phyloP scores from a whole-genome alignment of 306 rosid species.

The Quercus rubra region DNA sequence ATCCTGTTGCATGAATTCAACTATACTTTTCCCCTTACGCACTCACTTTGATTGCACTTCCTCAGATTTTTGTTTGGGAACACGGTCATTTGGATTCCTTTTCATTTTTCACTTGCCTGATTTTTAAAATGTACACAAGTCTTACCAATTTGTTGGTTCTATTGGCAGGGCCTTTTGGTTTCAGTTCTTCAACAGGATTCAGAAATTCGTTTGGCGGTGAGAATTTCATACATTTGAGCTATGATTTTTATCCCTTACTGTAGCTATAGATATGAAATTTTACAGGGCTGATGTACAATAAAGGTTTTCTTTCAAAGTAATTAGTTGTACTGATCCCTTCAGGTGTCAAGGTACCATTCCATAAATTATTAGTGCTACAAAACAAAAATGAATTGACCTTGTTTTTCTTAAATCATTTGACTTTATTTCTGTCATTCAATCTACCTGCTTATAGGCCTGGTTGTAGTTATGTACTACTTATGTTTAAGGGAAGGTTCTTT shows the following conservation, averaged over 20 bases:
- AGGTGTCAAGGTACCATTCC: not conserved
- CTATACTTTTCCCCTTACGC: not conserved
- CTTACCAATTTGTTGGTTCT: conserved; percentile 27
- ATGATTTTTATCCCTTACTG: not conserved
- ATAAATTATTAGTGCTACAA: not conserved
- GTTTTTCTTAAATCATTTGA: not conserved
- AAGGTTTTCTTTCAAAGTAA: not conserved
- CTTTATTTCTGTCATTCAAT: not conserved
- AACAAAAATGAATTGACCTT: not conserved
- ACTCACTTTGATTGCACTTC: not conserved
- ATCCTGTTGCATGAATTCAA: not conserved
- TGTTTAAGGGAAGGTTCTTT: not conserved
- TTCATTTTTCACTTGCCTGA: not conserved
- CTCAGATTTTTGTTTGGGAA: not conserved
- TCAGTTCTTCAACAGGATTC: conserved; percentile 76
- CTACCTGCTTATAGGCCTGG: not conserved
- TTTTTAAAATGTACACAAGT: conserved; percentile 11
- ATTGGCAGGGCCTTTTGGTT: conserved; percentile 76
- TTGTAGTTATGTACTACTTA: too few relatives aligned
- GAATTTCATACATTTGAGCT: conserved; percentile 22
- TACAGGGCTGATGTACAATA: not conserved
- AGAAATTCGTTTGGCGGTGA: conserved; percentile 81
- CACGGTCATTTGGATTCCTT: conserved; percentile 10
- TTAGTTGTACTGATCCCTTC: not conserved
- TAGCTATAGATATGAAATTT: not conserved